These are phyloP conservation scores for Orobanche coerulescens DNA, from an alignment of 257 asterid genomes.

Conservation along the genomic window DNA sequence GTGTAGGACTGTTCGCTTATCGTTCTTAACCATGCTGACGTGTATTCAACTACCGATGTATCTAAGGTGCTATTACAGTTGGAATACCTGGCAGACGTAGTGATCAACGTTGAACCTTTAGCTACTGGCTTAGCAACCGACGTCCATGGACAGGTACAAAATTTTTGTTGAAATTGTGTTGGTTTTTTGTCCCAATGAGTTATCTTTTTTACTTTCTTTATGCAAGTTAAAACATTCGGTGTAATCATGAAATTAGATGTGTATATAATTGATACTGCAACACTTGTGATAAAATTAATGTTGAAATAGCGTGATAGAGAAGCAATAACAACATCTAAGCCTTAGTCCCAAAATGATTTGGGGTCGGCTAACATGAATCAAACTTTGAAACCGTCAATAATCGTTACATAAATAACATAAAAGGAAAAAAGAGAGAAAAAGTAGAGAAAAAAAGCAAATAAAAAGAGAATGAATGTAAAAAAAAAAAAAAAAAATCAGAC, in stretches of 20 bases:
- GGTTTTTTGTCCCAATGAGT: not conserved
- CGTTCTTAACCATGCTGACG: constrained; percentile 70
- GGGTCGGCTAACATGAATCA: no score
- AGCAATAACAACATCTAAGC: no score
- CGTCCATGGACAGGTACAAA: constrained; percentile 88
- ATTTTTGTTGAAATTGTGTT: not conserved
- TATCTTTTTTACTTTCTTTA: not conserved
- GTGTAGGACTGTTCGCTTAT: constrained; percentile 61
- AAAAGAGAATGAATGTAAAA: no score
- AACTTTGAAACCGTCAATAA: no score
- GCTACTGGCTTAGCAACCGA: constrained; percentile 89
- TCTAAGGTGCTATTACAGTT: constrained; percentile 51
- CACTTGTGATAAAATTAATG: no score
- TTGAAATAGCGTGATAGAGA: no score
- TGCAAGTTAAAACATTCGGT: not conserved
- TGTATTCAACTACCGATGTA: constrained; percentile 48
- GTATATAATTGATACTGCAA: no score
- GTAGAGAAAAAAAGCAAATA: no score
- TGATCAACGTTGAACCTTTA: constrained; percentile 80
- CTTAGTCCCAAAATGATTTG: no score
- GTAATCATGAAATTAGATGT: not conserved
- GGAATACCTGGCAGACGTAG: constrained; percentile 67
- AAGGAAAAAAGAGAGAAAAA: no score
- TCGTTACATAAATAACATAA: no score
- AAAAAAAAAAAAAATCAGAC: no score